Evolutionary conservation across 2,329 filamentous ascomycete genomes (phyloP).

Genomic region (Penicillium hordei): DNA sequence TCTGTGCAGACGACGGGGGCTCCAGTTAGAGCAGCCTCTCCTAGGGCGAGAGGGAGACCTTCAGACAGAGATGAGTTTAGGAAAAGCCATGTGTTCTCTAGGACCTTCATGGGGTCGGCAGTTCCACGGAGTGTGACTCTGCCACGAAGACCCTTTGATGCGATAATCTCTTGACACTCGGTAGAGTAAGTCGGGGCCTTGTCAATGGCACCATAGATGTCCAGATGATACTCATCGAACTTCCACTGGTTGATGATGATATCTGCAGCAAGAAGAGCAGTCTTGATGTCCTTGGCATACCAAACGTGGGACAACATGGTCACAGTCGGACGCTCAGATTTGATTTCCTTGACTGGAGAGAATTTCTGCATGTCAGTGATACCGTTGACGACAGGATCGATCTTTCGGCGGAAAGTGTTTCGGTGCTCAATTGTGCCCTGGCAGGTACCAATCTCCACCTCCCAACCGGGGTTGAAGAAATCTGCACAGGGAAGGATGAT

Average conservation of each 20-base stretch:
- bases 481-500: constrained; percentile 58
- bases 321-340: constrained; percentile 59
- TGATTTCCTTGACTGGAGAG: constrained; percentile 59
- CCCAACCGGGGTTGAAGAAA: constrained; percentile 65
- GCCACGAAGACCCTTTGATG: constrained; percentile 53
- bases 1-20: constrained; percentile 47
- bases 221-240: constrained; percentile 63
- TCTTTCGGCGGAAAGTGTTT: constrained; percentile 58
- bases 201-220: constrained; percentile 64
- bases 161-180: constrained; percentile 59
- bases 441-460: constrained; percentile 60
- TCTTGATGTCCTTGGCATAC: constrained; percentile 63
- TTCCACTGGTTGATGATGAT: constrained; percentile 66
- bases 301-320: constrained; percentile 63
- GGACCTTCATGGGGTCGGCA: constrained; percentile 56
- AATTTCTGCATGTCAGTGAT: constrained; percentile 66
- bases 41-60: constrained; percentile 47
- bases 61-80: constrained; percentile 49
- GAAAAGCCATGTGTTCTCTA: constrained; percentile 59
- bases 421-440: constrained; percentile 58
- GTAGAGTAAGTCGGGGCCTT: constrained; percentile 62
- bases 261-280: constrained; percentile 62
- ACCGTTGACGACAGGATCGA: constrained; percentile 65
- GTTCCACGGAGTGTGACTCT: constrained; percentile 56
- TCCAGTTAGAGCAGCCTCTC: constrained; percentile 48